Percentiles rank a stretch among this genome's conserved stretches.
phyloP scores from a whole-genome alignment of 1,284 basidiomycete species.

The Irpex rosettiformis region DNA sequence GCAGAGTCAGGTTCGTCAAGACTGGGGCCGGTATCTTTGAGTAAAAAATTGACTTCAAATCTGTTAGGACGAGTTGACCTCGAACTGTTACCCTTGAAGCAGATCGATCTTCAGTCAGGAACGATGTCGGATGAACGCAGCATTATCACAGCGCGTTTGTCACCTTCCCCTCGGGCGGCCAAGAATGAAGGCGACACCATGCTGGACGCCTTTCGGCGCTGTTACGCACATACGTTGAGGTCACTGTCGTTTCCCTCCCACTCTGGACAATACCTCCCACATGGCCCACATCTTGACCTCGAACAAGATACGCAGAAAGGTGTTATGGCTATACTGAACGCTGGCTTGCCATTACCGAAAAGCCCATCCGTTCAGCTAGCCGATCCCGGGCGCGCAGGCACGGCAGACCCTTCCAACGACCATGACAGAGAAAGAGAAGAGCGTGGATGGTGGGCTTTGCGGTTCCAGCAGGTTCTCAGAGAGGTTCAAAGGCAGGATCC shows the following conservation, averaged over 20 bases:
- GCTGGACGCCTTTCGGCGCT: slow-evolving; percentile 54
- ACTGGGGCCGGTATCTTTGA: background rate
- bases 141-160: slow-evolving; percentile 35
- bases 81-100: slow-evolving; percentile 51
- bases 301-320: slow-evolving; percentile 42
- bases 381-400: slow-evolving; percentile 26
- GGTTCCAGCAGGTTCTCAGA: slow-evolving; percentile 66
- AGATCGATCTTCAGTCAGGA: slow-evolving; percentile 38
- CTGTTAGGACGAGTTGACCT: slow-evolving; percentile 36
- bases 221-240: slow-evolving; percentile 48
- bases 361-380: slow-evolving; percentile 59
- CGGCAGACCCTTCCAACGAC: slow-evolving; percentile 20
- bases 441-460: slow-evolving; percentile 73
- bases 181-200: slow-evolving; percentile 20
- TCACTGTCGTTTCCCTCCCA: slow-evolving; percentile 46
- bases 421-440: slow-evolving; percentile 62
- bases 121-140: slow-evolving; percentile 38
- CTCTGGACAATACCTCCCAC: slow-evolving; percentile 29
- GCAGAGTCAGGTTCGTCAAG: background rate
- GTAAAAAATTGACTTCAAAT: background rate
- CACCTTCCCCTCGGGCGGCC: slow-evolving; percentile 16
- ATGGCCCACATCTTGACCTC: slow-evolving; percentile 30
- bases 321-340: slow-evolving; percentile 49
- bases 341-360: slow-evolving; percentile 63
- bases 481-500: slow-evolving; percentile 41